A percentile compares a stretch with the other conserved stretches of the same genome.
Conservation (phyloP, 2,329 filamentous ascomycete genomes). For the Talaromyces sp. region DNA sequence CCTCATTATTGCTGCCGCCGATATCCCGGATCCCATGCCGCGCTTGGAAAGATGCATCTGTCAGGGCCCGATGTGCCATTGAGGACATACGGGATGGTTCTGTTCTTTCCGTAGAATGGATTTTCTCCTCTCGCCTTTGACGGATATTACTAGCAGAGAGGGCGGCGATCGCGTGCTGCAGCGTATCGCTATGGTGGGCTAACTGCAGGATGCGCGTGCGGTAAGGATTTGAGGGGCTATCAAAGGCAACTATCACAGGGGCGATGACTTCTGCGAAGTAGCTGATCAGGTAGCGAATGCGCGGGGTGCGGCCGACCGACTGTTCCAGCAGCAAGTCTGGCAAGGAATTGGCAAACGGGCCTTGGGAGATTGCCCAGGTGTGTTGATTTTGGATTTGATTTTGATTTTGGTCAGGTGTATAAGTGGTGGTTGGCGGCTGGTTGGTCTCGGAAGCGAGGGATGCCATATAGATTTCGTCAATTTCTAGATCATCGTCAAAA, state of each 20-base stretch:
- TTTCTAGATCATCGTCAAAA: slow-evolving; percentile 1
- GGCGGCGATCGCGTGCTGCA: slow-evolving; percentile 91
- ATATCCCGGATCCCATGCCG: slow-evolving; percentile 38
- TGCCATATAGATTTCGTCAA: neutral
- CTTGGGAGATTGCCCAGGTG: slow-evolving; percentile 2
- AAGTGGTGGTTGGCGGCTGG: neutral
- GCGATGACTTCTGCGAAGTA: slow-evolving; percentile 93
- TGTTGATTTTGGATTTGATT: neutral
- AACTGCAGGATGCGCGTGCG: slow-evolving; percentile 75
- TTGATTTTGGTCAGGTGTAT: neutral
- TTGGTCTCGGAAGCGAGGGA: slow-evolving; percentile 4
- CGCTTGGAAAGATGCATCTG: slow-evolving; percentile 31
- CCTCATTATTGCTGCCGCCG: slow-evolving; percentile 64
- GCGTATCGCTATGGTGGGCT: slow-evolving; percentile 68
- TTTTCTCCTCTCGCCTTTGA: slow-evolving; percentile 62
- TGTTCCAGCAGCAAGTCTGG: slow-evolving; percentile 33
- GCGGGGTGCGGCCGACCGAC: slow-evolving; percentile 61
- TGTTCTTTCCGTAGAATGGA: slow-evolving; percentile 50
- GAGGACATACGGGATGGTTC: slow-evolving; percentile 46
- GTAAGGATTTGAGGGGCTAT: slow-evolving; percentile 80
- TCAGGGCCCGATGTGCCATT: slow-evolving; percentile 40
- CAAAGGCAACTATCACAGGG: slow-evolving; percentile 85
- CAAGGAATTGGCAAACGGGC: slow-evolving; percentile 20
- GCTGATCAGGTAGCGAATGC: slow-evolving; percentile 83
- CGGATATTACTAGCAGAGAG: slow-evolving; percentile 83